These are phyloP conservation scores for Umbilicaria muhlenbergii DNA, from an alignment of 495 filamentous ascomycete genomes.

Conservation along the genomic window DNA sequence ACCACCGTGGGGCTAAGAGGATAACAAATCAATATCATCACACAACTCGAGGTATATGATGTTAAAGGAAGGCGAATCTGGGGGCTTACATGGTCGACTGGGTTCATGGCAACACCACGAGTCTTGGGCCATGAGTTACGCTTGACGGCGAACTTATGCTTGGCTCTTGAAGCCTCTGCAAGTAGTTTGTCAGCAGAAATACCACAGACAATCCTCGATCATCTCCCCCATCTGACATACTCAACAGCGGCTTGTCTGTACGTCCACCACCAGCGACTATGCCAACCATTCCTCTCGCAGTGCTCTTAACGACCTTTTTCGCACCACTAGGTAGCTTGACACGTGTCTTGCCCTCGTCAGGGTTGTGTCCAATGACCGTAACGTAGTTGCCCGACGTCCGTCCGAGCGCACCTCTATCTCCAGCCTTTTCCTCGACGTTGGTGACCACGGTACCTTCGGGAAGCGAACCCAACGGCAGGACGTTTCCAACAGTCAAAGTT, in stretches of 20 bases:
- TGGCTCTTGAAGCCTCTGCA: slow-evolving; percentile 87
- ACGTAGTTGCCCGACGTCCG: slow-evolving; percentile 98
- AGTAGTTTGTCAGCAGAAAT: slow-evolving; percentile 1
- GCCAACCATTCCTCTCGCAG: slow-evolving; percentile 92
- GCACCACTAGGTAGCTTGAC: slow-evolving; percentile 97
- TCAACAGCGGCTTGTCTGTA: slow-evolving; percentile 98
- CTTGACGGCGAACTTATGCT: slow-evolving; percentile 99
- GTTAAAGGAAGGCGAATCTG: neutral
- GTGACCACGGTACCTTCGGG: slow-evolving; percentile 97
- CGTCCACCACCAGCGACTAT: slow-evolving; percentile 98
- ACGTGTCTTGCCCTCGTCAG: slow-evolving; percentile 97
- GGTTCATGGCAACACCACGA: slow-evolving; percentile 99
- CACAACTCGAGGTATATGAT: neutral
- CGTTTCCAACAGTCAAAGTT: slow-evolving; percentile 84
- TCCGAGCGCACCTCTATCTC: slow-evolving; percentile 89
- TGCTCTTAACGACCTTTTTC: slow-evolving; percentile 95
- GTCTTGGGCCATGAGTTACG: slow-evolving; percentile 99
- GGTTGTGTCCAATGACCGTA: slow-evolving; percentile 97
- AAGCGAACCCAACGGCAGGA: slow-evolving; percentile 82
- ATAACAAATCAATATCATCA: slow-evolving; percentile 18
- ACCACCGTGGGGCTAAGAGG: slow-evolving; percentile 82
- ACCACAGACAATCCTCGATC: neutral
- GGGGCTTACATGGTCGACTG: slow-evolving; percentile 79
- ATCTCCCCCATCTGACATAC: slow-evolving; percentile 24
- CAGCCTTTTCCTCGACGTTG: slow-evolving; percentile 98